A percentile compares a stretch with the other conserved stretches of the same genome.
phyloP scores from a whole-genome alignment of 2,329 filamentous ascomycete species.

The Domatiomyces catenatus region DNA sequence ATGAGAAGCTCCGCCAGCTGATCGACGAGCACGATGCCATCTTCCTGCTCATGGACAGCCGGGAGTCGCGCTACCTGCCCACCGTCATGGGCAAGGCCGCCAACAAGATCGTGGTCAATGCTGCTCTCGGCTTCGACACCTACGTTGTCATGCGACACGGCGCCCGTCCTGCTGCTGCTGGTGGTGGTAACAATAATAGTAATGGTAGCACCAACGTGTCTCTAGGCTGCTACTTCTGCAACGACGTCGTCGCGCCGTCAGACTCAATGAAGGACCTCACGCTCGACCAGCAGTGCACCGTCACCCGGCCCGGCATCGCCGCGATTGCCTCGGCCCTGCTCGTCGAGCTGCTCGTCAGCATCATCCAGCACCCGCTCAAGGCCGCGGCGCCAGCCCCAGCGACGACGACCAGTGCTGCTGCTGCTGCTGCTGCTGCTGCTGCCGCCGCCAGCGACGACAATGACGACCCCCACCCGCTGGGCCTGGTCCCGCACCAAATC shows the following conservation, averaged over 20 bases:
- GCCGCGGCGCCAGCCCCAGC: constrained; percentile 26
- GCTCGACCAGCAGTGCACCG: constrained; percentile 93
- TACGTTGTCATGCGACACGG: constrained; percentile 97
- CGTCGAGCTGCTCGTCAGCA: constrained; percentile 74
- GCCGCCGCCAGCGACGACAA: too few species aligned
- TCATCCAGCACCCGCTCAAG: constrained; percentile 65
- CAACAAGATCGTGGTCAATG: constrained; percentile 92
- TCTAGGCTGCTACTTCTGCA: constrained; percentile 95
- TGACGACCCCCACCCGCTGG: constrained; percentile 28
- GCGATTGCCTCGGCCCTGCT: constrained; percentile 81
- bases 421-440: too few species aligned
- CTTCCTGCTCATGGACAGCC: constrained; percentile 92
- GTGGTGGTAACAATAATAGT: neutral
- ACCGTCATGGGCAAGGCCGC: constrained; percentile 90
- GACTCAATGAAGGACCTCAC: constrained; percentile 89
- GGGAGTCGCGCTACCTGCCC: constrained; percentile 87
- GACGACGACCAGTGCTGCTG: constrained; percentile 15
- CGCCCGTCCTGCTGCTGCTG: constrained; percentile 37
- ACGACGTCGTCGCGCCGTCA: constrained; percentile 85
- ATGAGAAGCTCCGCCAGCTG: constrained; percentile 55
- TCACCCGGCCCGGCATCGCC: constrained; percentile 83
- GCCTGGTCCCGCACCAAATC: constrained; percentile 46
- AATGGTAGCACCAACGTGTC: too few species aligned
- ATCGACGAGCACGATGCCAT: constrained; percentile 79
- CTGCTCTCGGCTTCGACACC: constrained; percentile 87